Evolutionary conservation across 2,329 filamentous ascomycete species (phyloP).

Genomic region (Talaromyces marneffei): DNA sequence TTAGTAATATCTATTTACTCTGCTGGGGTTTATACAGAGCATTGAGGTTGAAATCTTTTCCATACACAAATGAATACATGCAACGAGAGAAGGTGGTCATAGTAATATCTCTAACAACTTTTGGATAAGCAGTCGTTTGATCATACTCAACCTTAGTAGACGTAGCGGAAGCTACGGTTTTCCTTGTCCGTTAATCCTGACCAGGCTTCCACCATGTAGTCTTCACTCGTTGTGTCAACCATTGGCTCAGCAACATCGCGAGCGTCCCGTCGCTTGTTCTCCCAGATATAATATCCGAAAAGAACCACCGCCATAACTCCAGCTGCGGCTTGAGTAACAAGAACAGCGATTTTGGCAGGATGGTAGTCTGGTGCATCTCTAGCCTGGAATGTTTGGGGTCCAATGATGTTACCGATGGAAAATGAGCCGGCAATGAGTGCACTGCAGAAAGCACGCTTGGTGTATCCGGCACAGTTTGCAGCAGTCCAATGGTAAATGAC

Average conservation of each 20-base stretch:
- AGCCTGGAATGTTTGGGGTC: slow-evolving; percentile 42
- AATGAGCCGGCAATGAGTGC: slow-evolving; percentile 43
- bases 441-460: slow-evolving; percentile 46
- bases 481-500: slow-evolving; percentile 45
- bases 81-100: background rate
- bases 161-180: slow-evolving; percentile 30
- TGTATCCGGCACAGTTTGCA: slow-evolving; percentile 46
- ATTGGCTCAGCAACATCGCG: slow-evolving; percentile 8
- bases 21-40: background rate
- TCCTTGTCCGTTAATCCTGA: slow-evolving; percentile 31
- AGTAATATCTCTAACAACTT: background rate
- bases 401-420: slow-evolving; percentile 43
- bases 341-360: slow-evolving; percentile 38
- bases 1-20: background rate
- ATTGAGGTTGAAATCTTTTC: background rate
- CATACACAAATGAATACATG: background rate
- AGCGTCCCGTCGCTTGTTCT: slow-evolving; percentile 27
- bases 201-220: slow-evolving; percentile 19
- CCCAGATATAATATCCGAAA: slow-evolving; percentile 26
- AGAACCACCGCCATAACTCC: slow-evolving; percentile 27
- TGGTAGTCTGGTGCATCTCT: slow-evolving; percentile 40
- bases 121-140: background rate
- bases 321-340: slow-evolving; percentile 31
- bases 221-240: slow-evolving; percentile 20
- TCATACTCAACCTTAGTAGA: slow-evolving; percentile 23